Conservation (phyloP, 2,329 filamentous ascomycete species). For the Fulvia fulva region DNA sequence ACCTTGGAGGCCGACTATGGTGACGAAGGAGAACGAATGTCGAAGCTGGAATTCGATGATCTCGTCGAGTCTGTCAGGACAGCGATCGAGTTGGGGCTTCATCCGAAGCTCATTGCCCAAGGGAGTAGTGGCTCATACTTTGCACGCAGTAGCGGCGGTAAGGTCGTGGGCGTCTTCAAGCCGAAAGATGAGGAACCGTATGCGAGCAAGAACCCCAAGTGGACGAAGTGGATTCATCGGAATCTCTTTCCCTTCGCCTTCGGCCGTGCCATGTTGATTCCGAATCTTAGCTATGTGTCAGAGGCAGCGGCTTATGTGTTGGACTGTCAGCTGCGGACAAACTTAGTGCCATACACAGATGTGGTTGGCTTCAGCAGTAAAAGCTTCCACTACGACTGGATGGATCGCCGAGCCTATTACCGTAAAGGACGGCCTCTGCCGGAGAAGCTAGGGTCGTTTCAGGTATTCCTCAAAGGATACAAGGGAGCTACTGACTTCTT, state of each 20-base stretch:
- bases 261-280: conserved; percentile 89
- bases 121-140: conserved; percentile 98
- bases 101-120: conserved; percentile 94
- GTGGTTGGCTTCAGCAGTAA: conserved; percentile 92
- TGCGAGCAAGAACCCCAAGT: conserved; percentile 88
- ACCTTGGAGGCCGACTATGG: conserved; percentile 57
- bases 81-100: conserved; percentile 85
- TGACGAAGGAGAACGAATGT: conserved; percentile 56
- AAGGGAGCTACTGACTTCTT: conserved; percentile 96
- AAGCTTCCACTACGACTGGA: conserved; percentile 97
- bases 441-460: conserved; percentile 89
- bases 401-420: conserved; percentile 85
- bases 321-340: conserved; percentile 81
- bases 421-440: conserved; percentile 83
- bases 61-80: conserved; percentile 84
- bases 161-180: conserved; percentile 96
- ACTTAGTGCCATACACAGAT: conserved; percentile 94
- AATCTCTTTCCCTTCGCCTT: conserved; percentile 98
- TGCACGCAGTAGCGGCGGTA: conserved; percentile 83
- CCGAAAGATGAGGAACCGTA: conserved; percentile 99
- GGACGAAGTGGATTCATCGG: conserved; percentile 99
- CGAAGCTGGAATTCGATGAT: conserved; percentile 76
- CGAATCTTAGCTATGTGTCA: conserved; percentile 95
- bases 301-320: conserved; percentile 96
- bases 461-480: conserved; percentile 94